phyloP scores from a whole-genome alignment of 192 early-diverging fungal genomes.

The Entomortierella lignicola region DNA sequence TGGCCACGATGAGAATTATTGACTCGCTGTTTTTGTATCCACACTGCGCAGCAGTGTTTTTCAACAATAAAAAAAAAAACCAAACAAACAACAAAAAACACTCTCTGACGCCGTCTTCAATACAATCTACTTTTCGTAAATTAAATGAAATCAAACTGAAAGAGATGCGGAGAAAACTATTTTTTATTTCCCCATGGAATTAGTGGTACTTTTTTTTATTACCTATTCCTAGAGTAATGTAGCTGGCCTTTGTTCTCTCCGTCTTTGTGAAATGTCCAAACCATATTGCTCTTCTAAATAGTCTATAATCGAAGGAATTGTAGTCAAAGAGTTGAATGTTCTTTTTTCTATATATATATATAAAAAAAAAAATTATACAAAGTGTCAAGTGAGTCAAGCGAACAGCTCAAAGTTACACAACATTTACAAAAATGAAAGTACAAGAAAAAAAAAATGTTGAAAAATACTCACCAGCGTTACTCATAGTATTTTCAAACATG shows the following conservation, averaged over 20 bases:
- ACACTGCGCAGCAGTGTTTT: too few relatives aligned
- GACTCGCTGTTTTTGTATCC: too few relatives aligned
- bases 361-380: slow-evolving; percentile 2
- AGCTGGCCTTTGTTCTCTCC: background rate
- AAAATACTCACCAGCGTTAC: slow-evolving; percentile 57
- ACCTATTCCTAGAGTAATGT: background rate
- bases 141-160: background rate
- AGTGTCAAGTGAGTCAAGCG: too few relatives aligned
- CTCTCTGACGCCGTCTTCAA: too few relatives aligned
- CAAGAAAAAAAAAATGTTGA: background rate
- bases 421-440: background rate
- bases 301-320: slow-evolving; percentile 82
- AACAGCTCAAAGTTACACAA: too few relatives aligned
- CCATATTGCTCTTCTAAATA: slow-evolving; percentile 74
- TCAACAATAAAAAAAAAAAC: too few relatives aligned
- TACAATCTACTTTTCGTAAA: background rate
- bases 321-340: slow-evolving; percentile 88
- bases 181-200: background rate
- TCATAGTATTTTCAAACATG: slow-evolving; percentile 91
- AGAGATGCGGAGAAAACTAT: background rate
- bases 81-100: too few relatives aligned
- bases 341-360: slow-evolving; percentile 69
- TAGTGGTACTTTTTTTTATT: too few relatives aligned
- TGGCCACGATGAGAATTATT: too few relatives aligned
- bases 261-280: slow-evolving; percentile 32